Conservation (phyloP, 2,329 filamentous ascomycete species). For the Harringtonia lauricola region DNA sequence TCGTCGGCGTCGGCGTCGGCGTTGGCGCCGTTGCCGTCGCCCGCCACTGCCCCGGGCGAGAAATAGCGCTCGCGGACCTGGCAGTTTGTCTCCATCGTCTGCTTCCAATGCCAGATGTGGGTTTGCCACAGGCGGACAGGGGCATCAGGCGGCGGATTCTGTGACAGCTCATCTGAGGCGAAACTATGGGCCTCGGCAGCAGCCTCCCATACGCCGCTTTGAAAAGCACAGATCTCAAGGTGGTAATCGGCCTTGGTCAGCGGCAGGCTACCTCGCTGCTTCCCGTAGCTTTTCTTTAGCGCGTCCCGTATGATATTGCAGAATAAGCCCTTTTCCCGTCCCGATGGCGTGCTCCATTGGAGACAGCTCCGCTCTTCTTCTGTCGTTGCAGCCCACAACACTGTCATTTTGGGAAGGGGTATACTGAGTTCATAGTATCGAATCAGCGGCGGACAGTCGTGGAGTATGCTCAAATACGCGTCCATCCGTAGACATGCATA, state of each 20-base stretch:
- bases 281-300: background rate
- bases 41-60: background rate
- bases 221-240: conserved; percentile 4
- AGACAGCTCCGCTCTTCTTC: conserved; percentile 2
- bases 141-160: background rate
- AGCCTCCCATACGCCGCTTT: conserved; percentile 4
- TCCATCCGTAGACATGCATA: conserved; percentile 2
- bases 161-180: conserved; percentile 2
- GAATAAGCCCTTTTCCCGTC: conserved; percentile 3
- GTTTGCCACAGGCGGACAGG: background rate
- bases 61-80: background rate
- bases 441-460: conserved; percentile 4
- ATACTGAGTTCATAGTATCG: conserved; percentile 4
- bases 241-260: conserved; percentile 1
- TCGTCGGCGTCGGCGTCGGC: background rate
- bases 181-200: conserved; percentile 4
- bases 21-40: background rate
- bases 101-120: conserved; percentile 2
- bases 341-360: conserved; percentile 4
- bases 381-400: background rate
- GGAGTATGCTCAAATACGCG: conserved; percentile 4
- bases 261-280: background rate
- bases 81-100: background rate
- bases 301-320: conserved; percentile 3
- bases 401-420: conserved; percentile 2